Evolutionary conservation across 441 rosid genomes (phyloP).

Genomic region (Aquilaria agallochum): DNA sequence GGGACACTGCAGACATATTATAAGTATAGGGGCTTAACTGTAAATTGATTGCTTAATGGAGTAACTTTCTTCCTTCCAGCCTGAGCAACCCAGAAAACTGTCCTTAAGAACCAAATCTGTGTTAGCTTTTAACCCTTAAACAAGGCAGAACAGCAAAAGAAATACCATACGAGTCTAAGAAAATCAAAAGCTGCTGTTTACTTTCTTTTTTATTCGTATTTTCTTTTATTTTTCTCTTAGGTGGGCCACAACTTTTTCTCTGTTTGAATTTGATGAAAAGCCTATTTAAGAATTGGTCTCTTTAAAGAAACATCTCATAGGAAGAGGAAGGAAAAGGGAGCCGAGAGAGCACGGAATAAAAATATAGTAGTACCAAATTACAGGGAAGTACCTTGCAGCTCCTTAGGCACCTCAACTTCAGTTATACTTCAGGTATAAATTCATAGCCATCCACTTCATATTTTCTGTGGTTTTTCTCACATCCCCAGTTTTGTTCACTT

Average conservation of each 20-base stretch:
- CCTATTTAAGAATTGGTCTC: conserved; percentile 21
- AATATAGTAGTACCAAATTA: conserved; percentile 11
- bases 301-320: conserved; percentile 10
- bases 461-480: neutral
- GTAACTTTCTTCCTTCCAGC: conserved; percentile 1
- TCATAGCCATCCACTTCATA: neutral
- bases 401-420: conserved; percentile 11
- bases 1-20: too few relatives aligned
- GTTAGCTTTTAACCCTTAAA: neutral
- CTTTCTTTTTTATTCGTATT: neutral
- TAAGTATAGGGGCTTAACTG: neutral
- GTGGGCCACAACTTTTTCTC: conserved; percentile 16
- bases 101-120: conserved; percentile 7
- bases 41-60: neutral
- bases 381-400: conserved; percentile 21
- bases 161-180: neutral
- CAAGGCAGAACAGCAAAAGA: neutral
- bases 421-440: conserved; percentile 2
- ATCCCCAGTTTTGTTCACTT: neutral
- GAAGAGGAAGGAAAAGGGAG: conserved; percentile 7
- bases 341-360: conserved; percentile 18
- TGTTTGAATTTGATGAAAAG: conserved; percentile 15
- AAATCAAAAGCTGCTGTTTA: neutral
- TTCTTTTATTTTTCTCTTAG: neutral
- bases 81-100: neutral